Percentiles rank a stretch among this genome's conserved stretches.
These are phyloP conservation scores for Xanthoconium stramineum DNA, from an alignment of 768 basidiomycete genomes.

Conservation along the genomic window DNA sequence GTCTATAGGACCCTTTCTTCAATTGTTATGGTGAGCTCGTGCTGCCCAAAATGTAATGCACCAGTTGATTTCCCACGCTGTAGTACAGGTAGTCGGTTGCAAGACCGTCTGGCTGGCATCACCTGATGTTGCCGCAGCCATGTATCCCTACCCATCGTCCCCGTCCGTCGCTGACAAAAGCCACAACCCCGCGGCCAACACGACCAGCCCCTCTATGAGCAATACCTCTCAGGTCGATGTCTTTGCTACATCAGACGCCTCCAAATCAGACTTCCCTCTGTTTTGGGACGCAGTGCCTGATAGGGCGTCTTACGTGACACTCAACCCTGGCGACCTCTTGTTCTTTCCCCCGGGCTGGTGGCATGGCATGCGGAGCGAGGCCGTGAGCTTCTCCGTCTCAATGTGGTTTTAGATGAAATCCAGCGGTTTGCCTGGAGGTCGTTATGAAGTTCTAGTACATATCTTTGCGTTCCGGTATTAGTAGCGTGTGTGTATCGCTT, in stretches of 20 bases:
- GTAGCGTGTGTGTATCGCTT: conserved; percentile 15
- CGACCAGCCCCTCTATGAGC: conserved; percentile 48
- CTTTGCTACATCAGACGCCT: conserved; percentile 38
- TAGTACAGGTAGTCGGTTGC: conserved; percentile 84
- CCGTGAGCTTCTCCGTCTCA: conserved; percentile 81
- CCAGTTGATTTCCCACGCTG: conserved; percentile 5
- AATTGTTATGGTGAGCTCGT: conserved; percentile 75
- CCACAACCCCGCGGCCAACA: conserved; percentile 40
- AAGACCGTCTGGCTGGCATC: conserved; percentile 95
- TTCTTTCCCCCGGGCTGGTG: conserved; percentile 94
- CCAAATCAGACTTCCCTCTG: conserved; percentile 37
- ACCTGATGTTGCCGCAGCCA: conserved; percentile 47
- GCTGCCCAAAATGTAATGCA: background rate
- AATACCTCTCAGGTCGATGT: conserved; percentile 88
- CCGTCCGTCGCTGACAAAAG: conserved; percentile 14
- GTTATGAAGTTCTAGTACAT: conserved; percentile 1
- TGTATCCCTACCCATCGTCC: conserved; percentile 50
- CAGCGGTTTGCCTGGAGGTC: conserved; percentile 24
- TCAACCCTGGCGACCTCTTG: conserved; percentile 82
- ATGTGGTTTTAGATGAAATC: conserved; percentile 74
- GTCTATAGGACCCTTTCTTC: conserved; percentile 81
- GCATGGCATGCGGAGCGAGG: conserved; percentile 87
- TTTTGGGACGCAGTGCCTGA: conserved; percentile 61
- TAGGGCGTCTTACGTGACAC: conserved; percentile 54
- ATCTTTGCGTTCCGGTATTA: background rate